Conservation (phyloP, 768 basidiomycete genomes). For the Mycena kentingensis region DNA sequence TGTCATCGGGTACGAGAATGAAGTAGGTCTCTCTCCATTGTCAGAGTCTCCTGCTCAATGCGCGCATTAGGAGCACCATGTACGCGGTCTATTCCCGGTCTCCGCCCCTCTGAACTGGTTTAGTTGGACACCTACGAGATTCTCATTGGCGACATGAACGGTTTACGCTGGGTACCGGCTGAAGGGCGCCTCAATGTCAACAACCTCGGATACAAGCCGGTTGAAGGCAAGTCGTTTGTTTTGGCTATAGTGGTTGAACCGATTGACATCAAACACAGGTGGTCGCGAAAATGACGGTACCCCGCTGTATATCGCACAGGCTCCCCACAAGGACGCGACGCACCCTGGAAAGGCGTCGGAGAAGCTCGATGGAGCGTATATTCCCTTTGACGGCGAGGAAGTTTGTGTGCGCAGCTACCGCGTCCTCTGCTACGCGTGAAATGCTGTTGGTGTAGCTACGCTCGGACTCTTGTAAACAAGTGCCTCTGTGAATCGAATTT, state of each 20-base stretch:
- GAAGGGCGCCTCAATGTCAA: constrained; percentile 48
- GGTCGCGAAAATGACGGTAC: constrained; percentile 66
- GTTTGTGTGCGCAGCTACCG: constrained; percentile 42
- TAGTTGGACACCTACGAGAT: constrained; percentile 70
- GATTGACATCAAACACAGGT: no score
- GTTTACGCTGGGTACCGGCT: constrained; percentile 58
- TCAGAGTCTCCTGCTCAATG: no score
- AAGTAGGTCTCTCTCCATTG: no score
- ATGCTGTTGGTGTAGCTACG: neutral
- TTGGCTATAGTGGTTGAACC: no score
- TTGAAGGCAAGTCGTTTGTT: no score
- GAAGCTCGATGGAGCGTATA: constrained; percentile 54
- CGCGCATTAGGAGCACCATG: no score
- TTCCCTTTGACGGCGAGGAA: constrained; percentile 56
- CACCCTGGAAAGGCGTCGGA: constrained; percentile 69
- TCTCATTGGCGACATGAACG: constrained; percentile 62
- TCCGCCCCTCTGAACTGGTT: no score
- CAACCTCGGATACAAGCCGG: constrained; percentile 49
- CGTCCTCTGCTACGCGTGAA: constrained; percentile 20
- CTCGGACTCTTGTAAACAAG: no score
- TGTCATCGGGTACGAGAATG: constrained; percentile 60
- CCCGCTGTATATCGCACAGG: constrained; percentile 62
- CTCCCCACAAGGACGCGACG: constrained; percentile 49
- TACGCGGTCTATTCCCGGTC: no score
- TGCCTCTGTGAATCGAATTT: no score